These are phyloP conservation scores for Neostapfia colusana DNA, from an alignment of 176 grass and related monocot species.

Conservation along the genomic window DNA sequence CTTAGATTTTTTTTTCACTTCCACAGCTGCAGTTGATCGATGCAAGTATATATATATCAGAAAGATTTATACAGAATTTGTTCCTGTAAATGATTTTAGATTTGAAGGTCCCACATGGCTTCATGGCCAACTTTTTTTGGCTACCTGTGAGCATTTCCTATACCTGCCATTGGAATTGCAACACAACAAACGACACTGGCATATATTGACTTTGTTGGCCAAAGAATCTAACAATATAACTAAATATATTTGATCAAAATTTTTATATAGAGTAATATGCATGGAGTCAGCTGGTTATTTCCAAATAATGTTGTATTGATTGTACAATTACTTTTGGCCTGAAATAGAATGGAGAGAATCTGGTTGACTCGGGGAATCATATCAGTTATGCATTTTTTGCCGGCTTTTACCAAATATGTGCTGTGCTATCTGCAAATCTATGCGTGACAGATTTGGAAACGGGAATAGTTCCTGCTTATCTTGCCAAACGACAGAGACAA, in stretches of 20 bases:
- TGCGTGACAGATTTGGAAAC: slow-evolving; percentile 3
- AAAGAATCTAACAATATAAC: neutral
- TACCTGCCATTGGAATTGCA: neutral
- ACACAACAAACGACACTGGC: neutral
- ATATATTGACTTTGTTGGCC: neutral
- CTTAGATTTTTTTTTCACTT: neutral
- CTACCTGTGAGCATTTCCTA: neutral
- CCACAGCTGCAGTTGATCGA: neutral
- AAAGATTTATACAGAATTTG: slow-evolving; percentile 7
- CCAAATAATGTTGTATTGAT: neutral
- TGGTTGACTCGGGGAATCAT: neutral
- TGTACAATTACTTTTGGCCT: neutral
- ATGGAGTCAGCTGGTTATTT: no score
- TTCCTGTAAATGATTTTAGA: slow-evolving; percentile 11
- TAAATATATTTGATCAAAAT: no score
- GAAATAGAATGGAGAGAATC: neutral
- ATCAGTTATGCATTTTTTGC: slow-evolving; percentile 1
- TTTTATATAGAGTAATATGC: no score
- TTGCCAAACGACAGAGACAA: neutral
- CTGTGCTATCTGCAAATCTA: neutral
- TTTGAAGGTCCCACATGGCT: neutral
- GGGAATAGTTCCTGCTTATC: slow-evolving; percentile 30
- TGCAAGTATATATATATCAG: neutral
- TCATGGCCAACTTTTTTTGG: neutral
- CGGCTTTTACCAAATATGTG: neutral